Conservation (phyloP, 768 basidiomycete genomes). For the Lactarius evosmus region DNA sequence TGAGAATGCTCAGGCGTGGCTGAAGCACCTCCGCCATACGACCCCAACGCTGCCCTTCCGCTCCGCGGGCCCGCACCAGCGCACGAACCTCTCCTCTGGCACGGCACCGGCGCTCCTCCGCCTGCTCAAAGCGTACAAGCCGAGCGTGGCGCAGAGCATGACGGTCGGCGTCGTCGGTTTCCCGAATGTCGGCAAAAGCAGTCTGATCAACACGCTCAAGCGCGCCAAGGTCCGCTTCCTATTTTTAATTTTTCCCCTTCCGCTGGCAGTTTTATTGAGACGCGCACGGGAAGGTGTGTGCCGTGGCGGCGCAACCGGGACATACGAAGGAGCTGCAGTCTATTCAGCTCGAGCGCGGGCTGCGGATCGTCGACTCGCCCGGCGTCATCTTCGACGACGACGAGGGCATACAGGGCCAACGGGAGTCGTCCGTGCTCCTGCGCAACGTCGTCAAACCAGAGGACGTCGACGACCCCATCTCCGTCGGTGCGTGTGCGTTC, state of each 20-base stretch:
- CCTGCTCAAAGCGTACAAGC: constrained; percentile 80
- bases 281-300: constrained; percentile 59
- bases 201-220: constrained; percentile 89
- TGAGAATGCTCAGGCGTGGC: constrained; percentile 85
- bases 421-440: constrained; percentile 60
- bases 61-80: constrained; percentile 69
- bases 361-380: constrained; percentile 92
- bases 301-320: constrained; percentile 91
- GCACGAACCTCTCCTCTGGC: constrained; percentile 73
- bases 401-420: constrained; percentile 44
- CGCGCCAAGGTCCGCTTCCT: constrained; percentile 59
- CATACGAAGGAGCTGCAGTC: constrained; percentile 92
- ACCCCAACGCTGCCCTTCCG: constrained; percentile 94
- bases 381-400: constrained; percentile 96
- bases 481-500: constrained; percentile 60
- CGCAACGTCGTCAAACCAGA: constrained; percentile 90
- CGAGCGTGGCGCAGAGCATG: constrained; percentile 58
- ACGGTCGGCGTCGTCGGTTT: constrained; percentile 93
- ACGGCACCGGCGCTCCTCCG: constrained; percentile 76
- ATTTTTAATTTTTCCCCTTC: not conserved
- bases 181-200: constrained; percentile 97
- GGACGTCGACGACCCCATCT: constrained; percentile 85
- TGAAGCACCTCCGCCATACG: constrained; percentile 85
- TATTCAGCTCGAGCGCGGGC: constrained; percentile 86
- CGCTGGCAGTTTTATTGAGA: not conserved